Base-by-base conservation (phyloP, 495 filamentous ascomycete species). In the Hypoxylon lenormandii region DNA sequence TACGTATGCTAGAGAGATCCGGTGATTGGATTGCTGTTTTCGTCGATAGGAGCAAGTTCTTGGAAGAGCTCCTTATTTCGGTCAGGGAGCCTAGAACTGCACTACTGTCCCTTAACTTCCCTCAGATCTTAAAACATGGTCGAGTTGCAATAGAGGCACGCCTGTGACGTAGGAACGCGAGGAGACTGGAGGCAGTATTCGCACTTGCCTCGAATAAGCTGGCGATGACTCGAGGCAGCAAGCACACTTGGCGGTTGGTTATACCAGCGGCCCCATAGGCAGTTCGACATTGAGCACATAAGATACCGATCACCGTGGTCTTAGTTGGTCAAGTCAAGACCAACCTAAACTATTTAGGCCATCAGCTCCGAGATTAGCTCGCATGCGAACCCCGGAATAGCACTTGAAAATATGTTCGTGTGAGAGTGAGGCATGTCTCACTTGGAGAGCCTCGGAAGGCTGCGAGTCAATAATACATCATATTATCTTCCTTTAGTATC, bases 231-330 rank as follows among this genome's bases (percentile, higher is more conserved):
- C 54, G 22, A 21, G 16, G 38, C 11, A 43, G 38, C 33, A 22
- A 21, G 57, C 51, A 53, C 38, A 53, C 12, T 51, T 47, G 50
- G 26, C 19, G 6, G 22, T 42, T 53, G 64, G 28, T 19, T 54
- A 48, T 26, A 16, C 37, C 28, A 22, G 30, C 33, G 43, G 56
- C 45, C n/a, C 18, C 13, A 18, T 16, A 46, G 50, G 52, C 23
- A 36, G 16, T 18, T 16, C 21, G 13, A 21, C 15, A 16, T 23
- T 18, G 42, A 36, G 37, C 15, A 43, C 43, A 56, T 6, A 40
- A 1, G 50, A 36, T 40, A 38, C 19, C n/a, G 47, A 48, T 10
- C 38, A 40, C 45, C 5, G 16, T 19, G 56, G 23, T 43, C 4
- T 54, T 48, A 45, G 22, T 46, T 11, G 33, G 49, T 37, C 4